phyloP scores from a whole-genome alignment of 768 basidiomycete genomes.

The Strobilomyces dryophilus region DNA sequence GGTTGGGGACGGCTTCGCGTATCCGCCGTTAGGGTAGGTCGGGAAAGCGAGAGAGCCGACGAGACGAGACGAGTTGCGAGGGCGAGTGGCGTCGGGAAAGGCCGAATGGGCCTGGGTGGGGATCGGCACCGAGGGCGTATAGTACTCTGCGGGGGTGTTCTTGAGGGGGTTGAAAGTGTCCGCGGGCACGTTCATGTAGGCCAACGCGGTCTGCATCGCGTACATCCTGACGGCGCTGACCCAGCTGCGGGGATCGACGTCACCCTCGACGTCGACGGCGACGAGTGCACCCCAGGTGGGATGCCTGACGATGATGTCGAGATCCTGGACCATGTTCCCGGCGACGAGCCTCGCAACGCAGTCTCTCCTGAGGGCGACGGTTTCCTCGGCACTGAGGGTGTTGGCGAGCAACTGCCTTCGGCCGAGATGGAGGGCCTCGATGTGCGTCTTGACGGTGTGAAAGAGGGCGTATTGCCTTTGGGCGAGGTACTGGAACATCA shows the following conservation, averaged over 20 bases:
- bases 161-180: conserved; percentile 35
- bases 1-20: conserved; percentile 40
- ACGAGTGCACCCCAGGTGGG: conserved; percentile 88
- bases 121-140: conserved; percentile 38
- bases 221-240: conserved; percentile 89
- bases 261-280: conserved; percentile 84
- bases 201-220: conserved; percentile 79
- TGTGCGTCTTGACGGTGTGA: conserved; percentile 78
- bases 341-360: conserved; percentile 85
- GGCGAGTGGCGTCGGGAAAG: conserved; percentile 51
- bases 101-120: conserved; percentile 67
- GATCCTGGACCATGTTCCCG: conserved; percentile 86
- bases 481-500: conserved; percentile 89
- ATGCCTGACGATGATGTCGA: conserved; percentile 96
- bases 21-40: neutral
- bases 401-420: conserved; percentile 86
- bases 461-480: conserved; percentile 88
- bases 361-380: conserved; percentile 71
- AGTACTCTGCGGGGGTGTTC: conserved; percentile 40
- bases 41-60: conserved; percentile 33
- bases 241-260: conserved; percentile 78
- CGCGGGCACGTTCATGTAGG: conserved; percentile 60
- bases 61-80: conserved; percentile 31
- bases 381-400: conserved; percentile 85
- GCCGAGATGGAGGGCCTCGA: conserved; percentile 89